These are phyloP conservation scores for Metschnikowia lachancei DNA, from an alignment of 805 yeast species.

Conservation along the genomic window DNA sequence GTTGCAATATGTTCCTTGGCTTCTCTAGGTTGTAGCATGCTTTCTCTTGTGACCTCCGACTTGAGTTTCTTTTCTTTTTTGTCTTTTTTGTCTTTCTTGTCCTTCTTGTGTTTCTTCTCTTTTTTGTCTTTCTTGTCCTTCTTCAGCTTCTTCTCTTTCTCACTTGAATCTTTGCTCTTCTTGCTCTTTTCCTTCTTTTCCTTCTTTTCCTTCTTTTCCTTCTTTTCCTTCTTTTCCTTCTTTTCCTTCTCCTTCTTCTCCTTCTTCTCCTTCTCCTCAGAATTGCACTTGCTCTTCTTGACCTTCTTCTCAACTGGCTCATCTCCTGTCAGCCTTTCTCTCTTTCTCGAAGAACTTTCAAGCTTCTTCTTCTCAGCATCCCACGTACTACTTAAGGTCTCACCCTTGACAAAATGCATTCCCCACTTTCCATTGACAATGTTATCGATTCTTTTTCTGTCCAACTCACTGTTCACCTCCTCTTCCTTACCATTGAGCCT, in stretches of 20 bases:
- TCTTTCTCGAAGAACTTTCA: slow-evolving; percentile 16
- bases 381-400: slow-evolving; percentile 79
- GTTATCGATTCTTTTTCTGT: slow-evolving; percentile 61
- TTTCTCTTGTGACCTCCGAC: slow-evolving; percentile 30
- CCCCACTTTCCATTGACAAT: slow-evolving; percentile 88
- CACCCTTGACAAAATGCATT: slow-evolving; percentile 82
- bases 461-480: slow-evolving; percentile 60
- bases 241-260: slow-evolving; percentile 22
- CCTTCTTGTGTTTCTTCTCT: slow-evolving; percentile 4
- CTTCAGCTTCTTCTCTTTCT: slow-evolving; percentile 9
- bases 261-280: slow-evolving; percentile 17
- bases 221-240: slow-evolving; percentile 21
- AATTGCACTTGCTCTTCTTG: slow-evolving; percentile 3
- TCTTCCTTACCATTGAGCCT: slow-evolving; percentile 84
- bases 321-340: slow-evolving; percentile 22
- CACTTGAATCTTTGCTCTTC: slow-evolving; percentile 14
- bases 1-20: slow-evolving; percentile 27
- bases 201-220: slow-evolving; percentile 14
- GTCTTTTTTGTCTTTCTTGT: slow-evolving; percentile 14
- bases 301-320: slow-evolving; percentile 21
- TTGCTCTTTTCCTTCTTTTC: slow-evolving; percentile 17
- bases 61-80: slow-evolving; percentile 18
- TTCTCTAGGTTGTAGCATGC: slow-evolving; percentile 25
- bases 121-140: slow-evolving; percentile 22
- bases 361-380: slow-evolving; percentile 49